Base-by-base conservation (phyloP, 352 stramenopile genomes). In the Globisporangium camurandrum region DNA sequence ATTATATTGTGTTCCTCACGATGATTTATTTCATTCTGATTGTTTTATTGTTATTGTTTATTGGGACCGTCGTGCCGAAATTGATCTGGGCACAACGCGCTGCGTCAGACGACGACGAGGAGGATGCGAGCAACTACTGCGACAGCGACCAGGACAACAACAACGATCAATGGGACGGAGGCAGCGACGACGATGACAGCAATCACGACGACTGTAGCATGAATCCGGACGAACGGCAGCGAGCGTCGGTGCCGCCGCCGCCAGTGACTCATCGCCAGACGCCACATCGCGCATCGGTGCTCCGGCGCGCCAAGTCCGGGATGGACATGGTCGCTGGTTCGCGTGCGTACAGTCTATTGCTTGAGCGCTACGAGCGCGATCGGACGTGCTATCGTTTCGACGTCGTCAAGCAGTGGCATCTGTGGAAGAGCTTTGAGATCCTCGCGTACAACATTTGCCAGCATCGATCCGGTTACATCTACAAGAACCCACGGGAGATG, bases 1-100 rank as follows among this genome's bases (percentile, higher is more conserved):
- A 94, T 70, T 94, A 94, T 49, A 75, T 94, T 27, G 78, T 94
- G 39, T 94, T 94, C 53, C 66, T 94, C 19, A 91, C 80, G 6
- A 90, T 90, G 69, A 88, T 93, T 47, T 93, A 91, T 74, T 93
- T 88, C 52, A 91, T 93, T 42, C 17, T 78, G n/a, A 90, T 93
- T 54, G 77, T 93, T 56, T 48, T 93, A 23, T 65, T 89, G 27
- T 67, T 93, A 36, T 61, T 93, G 9, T 86, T 93, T 50, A 75
- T 91, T 38, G 83, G 80, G 42, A 94, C 83, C 0, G 83, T 94
- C 42, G 78, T 86, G 34, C 83, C 83, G 0, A 86, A 87, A 43
- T 48, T 92, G 22, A 64, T 94, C 6, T 94, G 80, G 80, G 59
- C 80, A 41, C 70, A 67, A 9, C 63, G 76, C 1, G n/a, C n/a